Base-by-base conservation (phyloP, 371 early-diverging fungal species). In the Gilbertella persicaria region DNA sequence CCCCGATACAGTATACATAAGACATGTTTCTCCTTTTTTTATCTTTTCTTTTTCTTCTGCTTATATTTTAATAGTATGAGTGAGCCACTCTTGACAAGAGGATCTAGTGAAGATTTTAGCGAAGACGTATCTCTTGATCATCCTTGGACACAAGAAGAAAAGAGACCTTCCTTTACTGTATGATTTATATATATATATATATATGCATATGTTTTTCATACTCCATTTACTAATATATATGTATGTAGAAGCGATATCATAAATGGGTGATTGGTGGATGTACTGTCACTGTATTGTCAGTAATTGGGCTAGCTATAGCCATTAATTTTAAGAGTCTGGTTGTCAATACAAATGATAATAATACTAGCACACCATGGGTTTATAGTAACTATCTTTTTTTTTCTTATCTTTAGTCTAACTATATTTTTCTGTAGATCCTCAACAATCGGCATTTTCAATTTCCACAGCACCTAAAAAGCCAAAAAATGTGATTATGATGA, bases 401-500 rank as follows among this genome's bases (percentile, higher is more conserved):
- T 19, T 30, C 14, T 20, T 12, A 2, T 10, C 13, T 12, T 29
- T 14, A 17, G 4, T 23, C 29, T 29, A 17, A 16, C 12, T 19
- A 6, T 21, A 12, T 39, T 19, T 39, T 39, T 19, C 20, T 4
- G 17, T 20, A 30, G 29, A 26, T 19, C 7, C 39, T 2, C 17
- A 19, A 12, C 20, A 19, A 33, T 33, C 25, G 3, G 20, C 13
- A 29, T 4, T 30, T 23, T 30, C 14, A 45, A 20, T 40, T 54
- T 23, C 16, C 29, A 17, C 45, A 5, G 26, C 44, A 24, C 24
- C 21, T 7, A 30, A 43, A 35, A 53, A 54, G 5, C 60, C 63
- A 10, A 60, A 85, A 7, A 94, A 91, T 62, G 90, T 95, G 19
- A 94, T 97, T 48, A 70, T 95, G 78, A 91, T 95, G 93, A 83